Base-by-base conservation (phyloP, 1,139 yeast species). In the Scheffersomyces lignicola region DNA sequence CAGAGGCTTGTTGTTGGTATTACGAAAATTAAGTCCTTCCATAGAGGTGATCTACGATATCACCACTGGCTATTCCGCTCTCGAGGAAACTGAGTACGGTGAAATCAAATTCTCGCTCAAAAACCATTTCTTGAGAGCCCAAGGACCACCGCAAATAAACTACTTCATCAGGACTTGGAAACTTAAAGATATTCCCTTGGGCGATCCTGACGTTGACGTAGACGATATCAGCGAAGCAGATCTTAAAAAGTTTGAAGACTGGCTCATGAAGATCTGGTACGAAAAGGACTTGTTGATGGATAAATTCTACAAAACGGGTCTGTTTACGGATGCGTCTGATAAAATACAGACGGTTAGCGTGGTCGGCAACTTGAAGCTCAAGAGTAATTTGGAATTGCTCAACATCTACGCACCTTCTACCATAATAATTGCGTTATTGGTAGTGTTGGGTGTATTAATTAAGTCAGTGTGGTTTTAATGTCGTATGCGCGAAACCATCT, bases 1-100 rank as follows among this genome's bases (percentile, higher is more conserved):
- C 0, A 78, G 92, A 30, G 99, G 98, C 0, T 65, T 92, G 24
- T 78, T 83, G 47, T 76, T 80, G 43, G 72, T 83, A 7, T 68
- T 90, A 39, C 65, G 75, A 34, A 73, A 78, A 41, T 68, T 92
- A 39, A 63, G 73, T 26, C 60, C 65, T n/a, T 65, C 88, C 2
- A 74, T 83, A 5, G 80, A 80, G 32, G 79, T 74, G 18, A 75
- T 92, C 1, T 86, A 89, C 53, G 97, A 94, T 56, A 63, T 86
- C 25, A 88, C 98, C 0, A 73, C 88, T 24, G 96, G 83, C 1
- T 92, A 90, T 56, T 73, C 82, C 4, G 95, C 87, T 6, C 78
- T 87, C 34, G 58, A 53, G 25, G 60, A 74, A 1, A 75, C 73
- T 9, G 80, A 79, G 41, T 84, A 73, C 55, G 97, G 96, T 1